Percentiles rank a stretch among this genome's conserved stretches.
These are phyloP conservation scores for Begonia peltatifolia DNA, from an alignment of 306 rosid species.

Conservation along the genomic window DNA sequence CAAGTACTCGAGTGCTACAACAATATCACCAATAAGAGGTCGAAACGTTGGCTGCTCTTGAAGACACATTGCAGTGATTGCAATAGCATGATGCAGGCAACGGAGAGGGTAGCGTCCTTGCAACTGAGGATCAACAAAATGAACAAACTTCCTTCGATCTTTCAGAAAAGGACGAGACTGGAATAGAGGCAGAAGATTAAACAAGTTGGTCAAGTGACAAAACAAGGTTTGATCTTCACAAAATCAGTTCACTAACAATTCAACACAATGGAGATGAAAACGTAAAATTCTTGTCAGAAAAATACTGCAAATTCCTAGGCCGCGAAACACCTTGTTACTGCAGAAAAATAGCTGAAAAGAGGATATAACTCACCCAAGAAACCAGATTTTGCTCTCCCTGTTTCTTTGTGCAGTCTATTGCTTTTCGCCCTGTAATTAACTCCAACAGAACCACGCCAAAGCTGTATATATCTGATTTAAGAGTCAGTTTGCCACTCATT, in stretches of 20 bases:
- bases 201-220: too few relatives aligned
- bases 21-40: constrained; percentile 76
- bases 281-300: too few relatives aligned
- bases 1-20: constrained; percentile 86
- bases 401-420: constrained; percentile 42
- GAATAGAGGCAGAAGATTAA: too few relatives aligned
- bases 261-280: too few relatives aligned
- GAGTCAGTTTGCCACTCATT: constrained; percentile 84
- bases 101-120: constrained; percentile 64
- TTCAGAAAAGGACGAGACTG: constrained; percentile 1
- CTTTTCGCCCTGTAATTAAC: constrained; percentile 82
- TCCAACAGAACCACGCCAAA: constrained; percentile 95
- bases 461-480: constrained; percentile 93
- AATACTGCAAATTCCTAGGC: too few relatives aligned
- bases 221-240: too few relatives aligned
- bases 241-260: too few relatives aligned
- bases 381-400: constrained; percentile 86
- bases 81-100: constrained; percentile 90
- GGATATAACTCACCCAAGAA: constrained; percentile 46
- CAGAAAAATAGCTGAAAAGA: too few relatives aligned
- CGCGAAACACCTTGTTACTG: too few relatives aligned
- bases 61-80: constrained; percentile 90
- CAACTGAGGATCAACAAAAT: constrained; percentile 62
- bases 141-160: constrained; percentile 35
- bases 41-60: constrained; percentile 88